These are phyloP conservation scores for Nicotiana rustica DNA, from an alignment of 305 asterid species.

Conservation along the genomic window DNA sequence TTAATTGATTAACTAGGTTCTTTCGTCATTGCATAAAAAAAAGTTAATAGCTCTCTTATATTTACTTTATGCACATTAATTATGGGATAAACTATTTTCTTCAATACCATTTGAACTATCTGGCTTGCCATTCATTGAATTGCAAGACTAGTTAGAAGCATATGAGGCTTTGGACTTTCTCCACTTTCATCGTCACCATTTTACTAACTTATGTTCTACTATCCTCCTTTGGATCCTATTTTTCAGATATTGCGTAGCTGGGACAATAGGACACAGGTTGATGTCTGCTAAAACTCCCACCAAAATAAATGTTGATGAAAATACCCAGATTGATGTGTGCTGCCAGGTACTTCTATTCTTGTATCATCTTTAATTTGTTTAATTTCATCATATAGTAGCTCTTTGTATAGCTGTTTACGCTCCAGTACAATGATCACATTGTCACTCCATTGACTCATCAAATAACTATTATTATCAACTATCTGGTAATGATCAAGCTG, in stretches of 20 bases:
- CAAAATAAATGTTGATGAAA: conserved; percentile 64
- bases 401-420: neutral
- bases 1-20: neutral
- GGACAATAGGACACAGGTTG: conserved; percentile 81
- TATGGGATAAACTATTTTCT: conserved; percentile 22
- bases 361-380: conserved; percentile 31
- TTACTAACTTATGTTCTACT: conserved; percentile 10
- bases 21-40: neutral
- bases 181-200: conserved; percentile 11
- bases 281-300: conserved; percentile 78
- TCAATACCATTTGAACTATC: conserved; percentile 10
- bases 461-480: conserved; percentile 1
- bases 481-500: neutral
- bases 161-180: neutral
- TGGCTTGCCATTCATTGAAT: neutral
- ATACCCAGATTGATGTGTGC: conserved; percentile 74
- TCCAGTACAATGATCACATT: neutral
- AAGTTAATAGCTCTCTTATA: conserved; percentile 11
- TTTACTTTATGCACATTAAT: neutral
- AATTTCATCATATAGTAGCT: conserved; percentile 1
- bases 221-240: conserved; percentile 32
- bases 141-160: conserved; percentile 1
- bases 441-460: conserved; percentile 14
- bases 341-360: conserved; percentile 72
- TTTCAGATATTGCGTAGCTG: conserved; percentile 81